phyloP scores from a whole-genome alignment of 2,329 filamentous ascomycete genomes.

The Arthrobotrys sinensis region DNA sequence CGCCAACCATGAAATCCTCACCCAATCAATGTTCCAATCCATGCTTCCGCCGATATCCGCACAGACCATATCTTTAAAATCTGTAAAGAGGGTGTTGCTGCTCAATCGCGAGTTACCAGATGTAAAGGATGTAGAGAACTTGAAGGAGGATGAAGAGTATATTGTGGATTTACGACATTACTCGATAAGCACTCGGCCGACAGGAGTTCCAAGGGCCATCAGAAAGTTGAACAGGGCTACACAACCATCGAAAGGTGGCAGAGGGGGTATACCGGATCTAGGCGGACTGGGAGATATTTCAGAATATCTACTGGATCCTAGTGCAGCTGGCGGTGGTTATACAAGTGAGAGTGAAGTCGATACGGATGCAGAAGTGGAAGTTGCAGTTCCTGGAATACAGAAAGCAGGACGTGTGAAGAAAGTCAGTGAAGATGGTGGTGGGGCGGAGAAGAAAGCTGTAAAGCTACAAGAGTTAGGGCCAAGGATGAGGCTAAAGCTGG shows the following conservation, averaged over 20 bases:
- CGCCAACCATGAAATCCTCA: slow-evolving; percentile 91
- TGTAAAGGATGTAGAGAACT: slow-evolving; percentile 71
- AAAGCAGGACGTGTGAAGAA: slow-evolving; percentile 74
- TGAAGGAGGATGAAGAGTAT: slow-evolving; percentile 73
- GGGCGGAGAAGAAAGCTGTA: slow-evolving; percentile 78
- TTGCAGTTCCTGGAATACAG: slow-evolving; percentile 74
- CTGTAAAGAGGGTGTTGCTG: slow-evolving; percentile 91
- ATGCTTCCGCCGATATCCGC: slow-evolving; percentile 97
- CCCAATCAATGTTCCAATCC: slow-evolving; percentile 94
- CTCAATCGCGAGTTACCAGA: slow-evolving; percentile 81
- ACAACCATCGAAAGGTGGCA: slow-evolving; percentile 73
- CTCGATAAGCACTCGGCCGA: slow-evolving; percentile 90
- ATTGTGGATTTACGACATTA: slow-evolving; percentile 92
- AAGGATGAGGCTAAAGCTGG: slow-evolving; percentile 87
- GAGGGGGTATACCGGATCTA: slow-evolving; percentile 81
- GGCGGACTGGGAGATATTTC: slow-evolving; percentile 92
- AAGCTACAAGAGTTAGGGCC: slow-evolving; percentile 94
- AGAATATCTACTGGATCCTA: slow-evolving; percentile 89
- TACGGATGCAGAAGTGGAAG: slow-evolving; percentile 95
- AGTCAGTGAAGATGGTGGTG: slow-evolving; percentile 65
- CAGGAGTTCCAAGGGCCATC: slow-evolving; percentile 86
- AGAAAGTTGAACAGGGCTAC: slow-evolving; percentile 82
- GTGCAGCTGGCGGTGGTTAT: slow-evolving; percentile 82
- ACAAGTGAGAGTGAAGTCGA: slow-evolving; percentile 92
- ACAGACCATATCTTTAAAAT: slow-evolving; percentile 87